Evolutionary conservation across 2,329 filamentous ascomycete genomes (phyloP), one percentile per base, ranked within the genome.

Genomic region (Pseudogymnoascus sp.): DNA sequence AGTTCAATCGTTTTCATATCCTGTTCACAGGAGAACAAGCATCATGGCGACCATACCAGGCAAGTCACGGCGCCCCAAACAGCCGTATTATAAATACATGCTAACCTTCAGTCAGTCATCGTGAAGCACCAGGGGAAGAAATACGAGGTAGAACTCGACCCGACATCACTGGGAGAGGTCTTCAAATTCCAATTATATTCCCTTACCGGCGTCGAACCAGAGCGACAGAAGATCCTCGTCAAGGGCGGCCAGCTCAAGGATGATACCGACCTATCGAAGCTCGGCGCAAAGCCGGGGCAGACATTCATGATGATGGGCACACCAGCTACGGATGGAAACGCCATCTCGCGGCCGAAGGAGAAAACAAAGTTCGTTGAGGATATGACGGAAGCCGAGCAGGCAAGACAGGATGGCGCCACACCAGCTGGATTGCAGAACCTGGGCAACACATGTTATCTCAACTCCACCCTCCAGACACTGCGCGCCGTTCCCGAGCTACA

Each of bases 361-460:
- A 82, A 84, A 69, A 82, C 93, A 72, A 95, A 90, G 76, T 99
- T 99, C 71, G 78, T 96, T 66, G 95, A 99, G 77, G 95, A 99
- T 75, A 97, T 99, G 93, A 96, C 91, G 25, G 93, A 96, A 74
- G 93, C 92, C 31, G 93, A 97, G 76, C 85, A 87, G 61, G 93
- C 95, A 21, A 87, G 87, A 75, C 85, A 89, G 73, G 88, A 88
- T 65, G 92, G 91, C 64, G 93, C 93, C 59, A 93, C 84, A 53
- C 95, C 96, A 1, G 89, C 93, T 63, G 95, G 95, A 56, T 79
- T 99, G 66, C 84, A 89, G 74, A 99, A 99, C 73, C 80, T 97
- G 65, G 95, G 96, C 69, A 99, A 99, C 77, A 99, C 96, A 3
- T 99, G 95, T 80, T 99, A 99, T 75, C 87, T 97, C 72, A 99